Evolutionary conservation across 495 filamentous ascomycete species (phyloP), one percentile per base, ranked within the genome.

Genomic region (Arthonia radiata): DNA sequence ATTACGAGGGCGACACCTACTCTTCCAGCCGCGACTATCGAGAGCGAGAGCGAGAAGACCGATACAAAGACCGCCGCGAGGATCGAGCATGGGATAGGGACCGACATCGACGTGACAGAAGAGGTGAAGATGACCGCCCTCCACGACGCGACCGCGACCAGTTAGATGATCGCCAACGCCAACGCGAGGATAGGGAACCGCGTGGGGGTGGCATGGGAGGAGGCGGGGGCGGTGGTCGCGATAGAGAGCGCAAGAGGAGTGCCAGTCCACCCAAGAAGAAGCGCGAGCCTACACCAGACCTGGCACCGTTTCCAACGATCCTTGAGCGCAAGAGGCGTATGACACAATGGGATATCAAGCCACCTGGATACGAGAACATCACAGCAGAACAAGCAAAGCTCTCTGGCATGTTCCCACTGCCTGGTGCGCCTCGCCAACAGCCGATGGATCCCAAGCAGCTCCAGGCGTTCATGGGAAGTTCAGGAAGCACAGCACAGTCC

Each of bases 331-430:
- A 77, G 58, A 69, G 86, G 37, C 69, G 86, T 29, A 51, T 94
- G 55, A 93, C 81, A 16, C 90, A 94, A 47, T 99, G 86, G 86
- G 86, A 99, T 46, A 91, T 99, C 47, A 99, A 94, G 54, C 86
- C 86, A 8, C 78, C 79, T 13, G 83, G 86, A 16, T 99, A 99
- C 41, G 86, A 94, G 48, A 92, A 90, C 52, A 86, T 99, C 33
- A 93, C 89, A 8, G 89, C 86, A 14, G 86, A 99, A 47, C 89
- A 94, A 45, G 89, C 86, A 15, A 99, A 99, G 57, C 61, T 99
- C 18, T 99, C 86, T n/a, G 79, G 79, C 61, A 92, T 94, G 86
- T 99, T 99, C 56, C 82, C 86, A 31, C 66, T 99, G 5, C 86
- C 86, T 4, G 86, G 86, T 33, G 86, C 83, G 23, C 86, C 86